Conservation (phyloP, 2,329 filamentous ascomycete species). For the Aspergillus costaricaensis region DNA sequence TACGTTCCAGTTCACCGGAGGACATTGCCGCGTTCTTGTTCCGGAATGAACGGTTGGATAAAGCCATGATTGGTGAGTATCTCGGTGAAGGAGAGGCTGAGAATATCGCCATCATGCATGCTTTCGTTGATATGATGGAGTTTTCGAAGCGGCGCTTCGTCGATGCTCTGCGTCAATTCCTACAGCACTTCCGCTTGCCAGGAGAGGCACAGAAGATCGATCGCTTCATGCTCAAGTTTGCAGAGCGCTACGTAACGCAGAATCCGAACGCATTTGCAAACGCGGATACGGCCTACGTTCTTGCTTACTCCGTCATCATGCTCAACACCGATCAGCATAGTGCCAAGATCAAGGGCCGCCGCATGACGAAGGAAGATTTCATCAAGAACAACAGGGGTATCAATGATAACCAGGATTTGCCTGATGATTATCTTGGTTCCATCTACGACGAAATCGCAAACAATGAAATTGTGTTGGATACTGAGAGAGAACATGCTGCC, state of each 20-base stretch:
- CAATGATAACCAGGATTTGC: conserved; percentile 92
- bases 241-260: conserved; percentile 88
- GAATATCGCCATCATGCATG: conserved; percentile 97
- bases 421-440: conserved; percentile 82
- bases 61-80: conserved; percentile 89
- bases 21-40: conserved; percentile 85
- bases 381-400: conserved; percentile 99
- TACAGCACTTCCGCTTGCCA: conserved; percentile 91
- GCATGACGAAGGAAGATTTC: conserved; percentile 96
- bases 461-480: conserved; percentile 93
- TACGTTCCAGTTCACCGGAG: conserved; percentile 71
- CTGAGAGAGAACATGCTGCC: conserved; percentile 85
- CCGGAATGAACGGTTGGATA: conserved; percentile 81
- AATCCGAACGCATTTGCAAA: conserved; percentile 98
- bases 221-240: conserved; percentile 99
- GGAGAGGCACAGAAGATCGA: conserved; percentile 99
- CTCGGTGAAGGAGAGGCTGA: conserved; percentile 89
- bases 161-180: conserved; percentile 83
- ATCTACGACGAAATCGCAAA: conserved; percentile 91
- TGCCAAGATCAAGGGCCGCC: conserved; percentile 72
- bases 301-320: conserved; percentile 95
- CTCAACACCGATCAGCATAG: conserved; percentile 96
- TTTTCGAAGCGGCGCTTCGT: conserved; percentile 91
- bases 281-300: conserved; percentile 93
- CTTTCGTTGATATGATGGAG: conserved; percentile 94